These are phyloP conservation scores for Clavaria fumosa DNA, from an alignment of 768 basidiomycete genomes.

Conservation along the genomic window DNA sequence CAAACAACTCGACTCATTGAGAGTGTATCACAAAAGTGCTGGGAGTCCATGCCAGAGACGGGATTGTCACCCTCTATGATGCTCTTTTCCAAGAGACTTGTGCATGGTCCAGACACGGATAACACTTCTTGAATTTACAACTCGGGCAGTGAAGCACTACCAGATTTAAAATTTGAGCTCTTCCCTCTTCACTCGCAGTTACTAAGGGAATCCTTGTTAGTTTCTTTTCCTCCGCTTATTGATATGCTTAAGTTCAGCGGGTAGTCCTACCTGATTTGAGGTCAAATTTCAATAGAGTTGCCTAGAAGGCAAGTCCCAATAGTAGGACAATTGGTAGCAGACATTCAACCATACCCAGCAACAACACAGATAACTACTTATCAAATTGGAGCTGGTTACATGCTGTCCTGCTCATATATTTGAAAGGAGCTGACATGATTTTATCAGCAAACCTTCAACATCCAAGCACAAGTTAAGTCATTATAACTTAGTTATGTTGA, in stretches of 20 bases:
- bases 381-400: constrained; percentile 27
- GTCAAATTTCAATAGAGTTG: constrained; percentile 27
- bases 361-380: constrained; percentile 32
- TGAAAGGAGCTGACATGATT: constrained; percentile 24
- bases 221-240: constrained; percentile 87
- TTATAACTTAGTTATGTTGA: constrained; percentile 77
- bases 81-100: constrained; percentile 69
- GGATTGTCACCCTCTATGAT: constrained; percentile 69
- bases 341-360: constrained; percentile 9
- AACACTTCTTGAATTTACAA: constrained; percentile 71
- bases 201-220: constrained; percentile 83
- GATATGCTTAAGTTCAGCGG: constrained; percentile 82
- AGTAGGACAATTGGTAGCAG: constrained; percentile 18
- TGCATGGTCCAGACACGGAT: constrained; percentile 57
- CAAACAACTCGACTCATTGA: constrained; percentile 77
- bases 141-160: constrained; percentile 43
- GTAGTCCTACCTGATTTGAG: constrained; percentile 76
- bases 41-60: constrained; percentile 30
- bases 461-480: constrained; percentile 67
- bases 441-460: constrained; percentile 24
- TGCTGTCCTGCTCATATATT: constrained; percentile 29
- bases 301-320: constrained; percentile 5
- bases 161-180: constrained; percentile 77
- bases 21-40: constrained; percentile 32
- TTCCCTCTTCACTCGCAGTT: constrained; percentile 78